Conservation (phyloP, 305 asterid species). For the Rubia peregrina region DNA sequence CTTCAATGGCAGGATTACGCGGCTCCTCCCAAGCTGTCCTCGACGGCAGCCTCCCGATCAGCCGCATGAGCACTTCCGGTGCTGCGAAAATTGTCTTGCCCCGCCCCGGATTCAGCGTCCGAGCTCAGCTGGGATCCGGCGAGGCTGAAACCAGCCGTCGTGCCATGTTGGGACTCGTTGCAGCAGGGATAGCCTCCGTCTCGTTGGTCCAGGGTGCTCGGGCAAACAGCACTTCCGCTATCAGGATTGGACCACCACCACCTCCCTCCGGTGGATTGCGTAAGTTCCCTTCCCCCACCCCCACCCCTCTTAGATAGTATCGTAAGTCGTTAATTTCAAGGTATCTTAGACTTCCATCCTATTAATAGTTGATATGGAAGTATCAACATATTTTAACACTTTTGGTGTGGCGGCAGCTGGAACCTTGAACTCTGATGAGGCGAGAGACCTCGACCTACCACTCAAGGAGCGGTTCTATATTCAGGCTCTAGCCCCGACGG, state of each 20-base stretch:
- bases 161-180: slow-evolving; percentile 66
- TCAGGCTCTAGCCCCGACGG: slow-evolving; percentile 65
- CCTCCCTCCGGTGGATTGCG: slow-evolving; percentile 94
- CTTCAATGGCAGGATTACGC: slow-evolving; percentile 69
- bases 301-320: no score
- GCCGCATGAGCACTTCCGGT: slow-evolving; percentile 34
- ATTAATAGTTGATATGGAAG: neutral
- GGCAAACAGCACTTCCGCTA: slow-evolving; percentile 58
- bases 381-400: neutral
- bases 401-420: slow-evolving; percentile 44
- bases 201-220: slow-evolving; percentile 68
- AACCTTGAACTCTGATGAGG: slow-evolving; percentile 73
- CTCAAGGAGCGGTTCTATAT: slow-evolving; percentile 59
- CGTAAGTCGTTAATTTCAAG: neutral
- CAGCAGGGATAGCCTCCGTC: slow-evolving; percentile 60
- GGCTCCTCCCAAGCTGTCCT: slow-evolving; percentile 73
- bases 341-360: neutral
- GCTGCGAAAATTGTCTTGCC: slow-evolving; percentile 32
- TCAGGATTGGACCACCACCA: slow-evolving; percentile 79
- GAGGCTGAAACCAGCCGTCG: slow-evolving; percentile 77
- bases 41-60: slow-evolving; percentile 70
- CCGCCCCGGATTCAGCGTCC: slow-evolving; percentile 50
- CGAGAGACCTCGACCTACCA: slow-evolving; percentile 66
- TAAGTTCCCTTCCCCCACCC: slow-evolving; percentile 27
- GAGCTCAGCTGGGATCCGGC: slow-evolving; percentile 56